These are phyloP conservation scores for Nothophytophthora sp. DNA, from an alignment of 352 stramenopile genomes.

Conservation along the genomic window DNA sequence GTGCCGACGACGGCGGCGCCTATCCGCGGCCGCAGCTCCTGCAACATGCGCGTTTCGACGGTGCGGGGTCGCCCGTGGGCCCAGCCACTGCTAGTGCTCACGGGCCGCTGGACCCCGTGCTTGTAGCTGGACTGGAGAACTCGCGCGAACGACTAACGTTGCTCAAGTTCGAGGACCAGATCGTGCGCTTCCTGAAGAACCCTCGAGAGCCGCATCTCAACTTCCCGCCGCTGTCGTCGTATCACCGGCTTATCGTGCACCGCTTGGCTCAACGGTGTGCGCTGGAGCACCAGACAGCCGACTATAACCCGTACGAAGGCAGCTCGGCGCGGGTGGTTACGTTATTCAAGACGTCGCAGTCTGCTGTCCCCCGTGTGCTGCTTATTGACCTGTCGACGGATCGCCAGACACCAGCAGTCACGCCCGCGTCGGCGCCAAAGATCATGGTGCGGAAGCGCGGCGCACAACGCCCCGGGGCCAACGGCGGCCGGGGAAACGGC, in stretches of 20 bases:
- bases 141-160: constrained; percentile 76
- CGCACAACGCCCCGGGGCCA: constrained; percentile 30
- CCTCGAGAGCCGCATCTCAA: constrained; percentile 64
- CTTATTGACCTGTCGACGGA: constrained; percentile 89
- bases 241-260: constrained; percentile 91
- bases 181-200: constrained; percentile 78
- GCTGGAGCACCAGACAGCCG: constrained; percentile 88
- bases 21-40: constrained; percentile 38
- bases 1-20: constrained; percentile 44
- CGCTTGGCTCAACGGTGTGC: constrained; percentile 92
- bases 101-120: constrained; percentile 72
- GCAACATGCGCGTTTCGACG: constrained; percentile 3
- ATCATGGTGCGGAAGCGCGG: constrained; percentile 93
- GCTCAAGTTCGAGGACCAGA: constrained; percentile 89
- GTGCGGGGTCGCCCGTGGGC: constrained; percentile 37
- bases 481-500: constrained; percentile 46
- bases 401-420: constrained; percentile 56
- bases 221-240: constrained; percentile 85
- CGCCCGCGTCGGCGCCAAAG: constrained; percentile 80
- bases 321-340: constrained; percentile 85
- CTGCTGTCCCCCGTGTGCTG: constrained; percentile 71
- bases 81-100: constrained; percentile 60
- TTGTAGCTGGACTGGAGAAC: constrained; percentile 81
- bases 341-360: constrained; percentile 86
- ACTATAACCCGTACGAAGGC: constrained; percentile 71